Evolutionary conservation across 331 rosid species (phyloP), one percentile per base, ranked within the genome.

Genomic region (Acacia concinna): DNA sequence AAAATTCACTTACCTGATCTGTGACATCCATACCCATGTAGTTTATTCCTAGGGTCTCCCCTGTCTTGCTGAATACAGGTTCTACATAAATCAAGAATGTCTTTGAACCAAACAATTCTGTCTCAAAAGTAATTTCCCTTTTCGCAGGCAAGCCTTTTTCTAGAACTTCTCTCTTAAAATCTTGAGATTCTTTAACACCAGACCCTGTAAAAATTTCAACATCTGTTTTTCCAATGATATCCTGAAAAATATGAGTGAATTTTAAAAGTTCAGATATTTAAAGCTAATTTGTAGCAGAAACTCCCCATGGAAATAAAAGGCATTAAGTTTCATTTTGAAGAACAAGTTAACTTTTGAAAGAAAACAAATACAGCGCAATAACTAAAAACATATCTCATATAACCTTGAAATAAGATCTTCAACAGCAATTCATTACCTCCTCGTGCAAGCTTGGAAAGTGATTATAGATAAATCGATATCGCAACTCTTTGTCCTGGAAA

Each of bases 21-120:
- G 98, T 89, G 77, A 93, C 91, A 79, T 96, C 99, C 99, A 96
- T 96, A 79, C 98, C 99, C 99, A 93, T 93, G 44, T 93, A 96
- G 37, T 96, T 96, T 80, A 96, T 84, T 74, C 99, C 99, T 65
- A 96, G 92, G 47, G 94, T 96, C 84, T 93, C 97, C 54, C 98
- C 98, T 25, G 97, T 81, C 88, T 96, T 96, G 97, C 96, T 96
- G 82, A 96, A 93, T 69, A 96, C 99, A 72, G 99, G 99, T 83
- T 96, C 99, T 63, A 93, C 99, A 43, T 90, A 88, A 66, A 96
- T 96, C 90, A 96, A 80, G 79, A 96, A 96, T 66, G 97, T 96
- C 84, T 96, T 96, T 14, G 84, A 85, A n/a, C 99, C 98, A 74
- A 96, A 96, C 56, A 96, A 67, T 15, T 87, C 90, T 18, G 99